Conservation (phyloP, 768 basidiomycete genomes). For the Tulasnella sp. region DNA sequence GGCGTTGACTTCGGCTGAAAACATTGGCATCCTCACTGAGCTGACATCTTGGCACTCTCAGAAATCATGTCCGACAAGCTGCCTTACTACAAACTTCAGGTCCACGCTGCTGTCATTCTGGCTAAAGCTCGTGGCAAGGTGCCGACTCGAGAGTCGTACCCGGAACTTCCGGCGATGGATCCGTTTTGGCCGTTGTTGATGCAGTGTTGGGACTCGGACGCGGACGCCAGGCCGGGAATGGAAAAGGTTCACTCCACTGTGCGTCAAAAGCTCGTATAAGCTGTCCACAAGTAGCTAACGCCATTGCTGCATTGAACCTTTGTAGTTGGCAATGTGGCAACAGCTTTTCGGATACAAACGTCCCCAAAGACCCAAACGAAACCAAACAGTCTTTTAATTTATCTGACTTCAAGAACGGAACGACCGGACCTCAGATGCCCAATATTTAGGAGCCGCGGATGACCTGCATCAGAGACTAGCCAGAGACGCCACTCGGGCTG, state of each 20-base stretch:
- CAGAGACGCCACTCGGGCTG: no score
- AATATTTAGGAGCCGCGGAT: neutral
- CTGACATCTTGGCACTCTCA: neutral
- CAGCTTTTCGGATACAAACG: neutral
- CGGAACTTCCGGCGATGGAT: neutral
- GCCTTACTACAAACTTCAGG: neutral
- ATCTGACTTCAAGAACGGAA: neutral
- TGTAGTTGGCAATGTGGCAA: conserved; percentile 5
- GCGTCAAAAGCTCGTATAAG: neutral
- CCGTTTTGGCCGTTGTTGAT: conserved; percentile 19
- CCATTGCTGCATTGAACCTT: neutral
- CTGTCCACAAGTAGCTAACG: neutral
- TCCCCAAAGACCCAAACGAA: neutral
- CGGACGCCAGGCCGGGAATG: neutral
- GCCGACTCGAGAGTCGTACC: neutral
- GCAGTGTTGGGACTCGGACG: conserved; percentile 18
- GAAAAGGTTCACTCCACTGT: neutral
- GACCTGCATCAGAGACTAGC: neutral
- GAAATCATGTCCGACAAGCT: conserved; percentile 23
- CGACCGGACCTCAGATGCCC: neutral
- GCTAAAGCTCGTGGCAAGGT: conserved; percentile 6
- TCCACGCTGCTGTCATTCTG: conserved; percentile 10
- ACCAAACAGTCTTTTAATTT: neutral
- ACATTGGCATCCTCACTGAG: neutral
- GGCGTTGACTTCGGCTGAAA: neutral